phyloP scores from a whole-genome alignment of 306 rosid species.

The Psophocarpus tetragonolobus region DNA sequence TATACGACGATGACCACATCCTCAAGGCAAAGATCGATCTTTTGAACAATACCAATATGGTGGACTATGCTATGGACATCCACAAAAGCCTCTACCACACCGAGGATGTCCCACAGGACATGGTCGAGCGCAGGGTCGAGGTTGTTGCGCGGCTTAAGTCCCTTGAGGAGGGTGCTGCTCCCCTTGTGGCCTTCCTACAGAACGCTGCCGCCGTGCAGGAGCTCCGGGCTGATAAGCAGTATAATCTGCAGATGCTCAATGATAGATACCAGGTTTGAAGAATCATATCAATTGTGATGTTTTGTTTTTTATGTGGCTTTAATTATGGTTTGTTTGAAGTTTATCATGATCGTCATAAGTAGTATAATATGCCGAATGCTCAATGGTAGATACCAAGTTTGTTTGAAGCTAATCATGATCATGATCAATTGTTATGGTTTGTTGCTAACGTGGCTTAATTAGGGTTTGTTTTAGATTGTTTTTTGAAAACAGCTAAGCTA shows the following conservation, averaged over 20 bases:
- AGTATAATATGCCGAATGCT: no score
- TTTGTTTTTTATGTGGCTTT: not conserved
- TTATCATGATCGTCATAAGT: no score
- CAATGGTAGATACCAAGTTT: no score
- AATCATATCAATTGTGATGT: no score
- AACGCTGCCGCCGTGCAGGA: slow-evolving; percentile 83
- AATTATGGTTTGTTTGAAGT: no score
- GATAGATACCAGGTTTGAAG: slow-evolving; percentile 91
- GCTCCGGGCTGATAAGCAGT: slow-evolving; percentile 79
- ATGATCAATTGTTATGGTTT: no score
- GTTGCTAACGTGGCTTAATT: no score
- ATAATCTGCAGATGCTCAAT: slow-evolving; percentile 89
- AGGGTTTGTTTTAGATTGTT: no score
- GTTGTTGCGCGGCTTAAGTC: slow-evolving; percentile 41
- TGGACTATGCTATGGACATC: slow-evolving; percentile 94
- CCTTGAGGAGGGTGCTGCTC: slow-evolving; percentile 77
- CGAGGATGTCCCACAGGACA: slow-evolving; percentile 76
- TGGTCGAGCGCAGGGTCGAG: slow-evolving; percentile 47
- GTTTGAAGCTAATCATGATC: no score
- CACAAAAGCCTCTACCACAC: slow-evolving; percentile 86
- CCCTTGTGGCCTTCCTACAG: slow-evolving; percentile 80
- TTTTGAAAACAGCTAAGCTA: no score
- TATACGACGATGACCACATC: slow-evolving; percentile 74
- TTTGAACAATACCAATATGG: slow-evolving; percentile 92
- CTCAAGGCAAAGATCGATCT: slow-evolving; percentile 89